Conservation (phyloP, 208 protist species). For the Crithidia bombi region DNA sequence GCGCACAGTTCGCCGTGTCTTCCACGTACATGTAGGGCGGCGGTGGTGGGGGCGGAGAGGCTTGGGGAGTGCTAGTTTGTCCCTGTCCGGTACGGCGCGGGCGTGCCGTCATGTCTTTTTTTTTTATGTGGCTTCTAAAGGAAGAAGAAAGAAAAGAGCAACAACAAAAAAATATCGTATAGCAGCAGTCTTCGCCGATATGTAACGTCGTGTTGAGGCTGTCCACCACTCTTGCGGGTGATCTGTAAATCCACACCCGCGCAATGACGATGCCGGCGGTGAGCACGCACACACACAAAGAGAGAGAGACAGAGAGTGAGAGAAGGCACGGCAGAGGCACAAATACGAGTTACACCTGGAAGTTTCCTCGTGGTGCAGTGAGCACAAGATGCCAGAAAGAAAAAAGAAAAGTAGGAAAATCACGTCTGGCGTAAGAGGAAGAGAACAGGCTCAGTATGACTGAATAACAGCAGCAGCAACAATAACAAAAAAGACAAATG, state of each 20-base stretch:
- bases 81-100: background rate
- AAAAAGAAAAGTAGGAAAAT: too few species aligned
- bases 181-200: background rate
- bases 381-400: too few species aligned
- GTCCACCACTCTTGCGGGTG: too few species aligned
- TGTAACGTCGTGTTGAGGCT: too few species aligned
- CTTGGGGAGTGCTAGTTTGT: background rate
- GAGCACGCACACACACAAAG: background rate
- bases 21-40: conserved; percentile 18
- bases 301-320: too few species aligned
- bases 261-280: background rate
- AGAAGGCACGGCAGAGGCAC: too few species aligned
- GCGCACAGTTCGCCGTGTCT: background rate
- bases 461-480: too few species aligned
- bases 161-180: background rate
- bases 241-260: too few species aligned
- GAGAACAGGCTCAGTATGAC: too few species aligned
- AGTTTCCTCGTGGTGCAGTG: too few species aligned
- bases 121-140: background rate
- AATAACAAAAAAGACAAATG: background rate
- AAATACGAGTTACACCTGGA: too few species aligned
- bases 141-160: background rate
- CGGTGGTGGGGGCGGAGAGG: background rate
- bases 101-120: background rate
- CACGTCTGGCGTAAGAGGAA: background rate